Evolutionary conservation across 768 basidiomycete species (phyloP), one percentile per base, ranked within the genome.

Genomic region (Boletus rubropictus): DNA sequence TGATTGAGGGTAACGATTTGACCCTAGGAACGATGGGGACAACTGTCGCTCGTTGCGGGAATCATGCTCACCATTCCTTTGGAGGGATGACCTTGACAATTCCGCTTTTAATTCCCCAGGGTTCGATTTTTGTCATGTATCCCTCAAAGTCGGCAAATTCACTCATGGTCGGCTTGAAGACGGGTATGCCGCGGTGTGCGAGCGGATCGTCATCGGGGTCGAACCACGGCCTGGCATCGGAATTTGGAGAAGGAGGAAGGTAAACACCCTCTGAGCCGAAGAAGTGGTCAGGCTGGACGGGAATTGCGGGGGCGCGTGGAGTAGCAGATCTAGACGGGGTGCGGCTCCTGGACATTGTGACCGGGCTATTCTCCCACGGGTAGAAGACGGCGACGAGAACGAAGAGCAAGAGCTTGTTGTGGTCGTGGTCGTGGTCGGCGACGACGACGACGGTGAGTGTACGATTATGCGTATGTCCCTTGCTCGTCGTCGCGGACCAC

Each of bases 21-120:
- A 76, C 77, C 93, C 92, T 82, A 33, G 41, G 32, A 37, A 56
- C 11, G 45, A 43, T 60, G 50, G 52, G 62, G 29, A 56, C 53
- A 29, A 29, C 53, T 34, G 43, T 36, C 39, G 36, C 33, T 47
- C 42, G 57, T 60, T 39, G 57, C 22, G 44, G 54, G 27, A 34
- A 33, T 7, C 24, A 27, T 42, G 68, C 86, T 61, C 48, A 90
- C 94, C 94, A 98, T 74, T 95, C 89, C 58, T 81, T 80, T 5
- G 95, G 95, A 25, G 95, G 95, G 50, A 99, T 86, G 52, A 99
- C 81, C 69, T 99, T 99, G 51, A 94, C 86, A 53, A 98, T 95
- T 20, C 96, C 96, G 54, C 90, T 92, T 48, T 75, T 75, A 62
- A 75, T 78, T 1, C 96, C 96, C 90, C 96, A 99, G 50, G 81